Evolutionary conservation across 768 basidiomycete species (phyloP).

Genomic region (Russula earlei): DNA sequence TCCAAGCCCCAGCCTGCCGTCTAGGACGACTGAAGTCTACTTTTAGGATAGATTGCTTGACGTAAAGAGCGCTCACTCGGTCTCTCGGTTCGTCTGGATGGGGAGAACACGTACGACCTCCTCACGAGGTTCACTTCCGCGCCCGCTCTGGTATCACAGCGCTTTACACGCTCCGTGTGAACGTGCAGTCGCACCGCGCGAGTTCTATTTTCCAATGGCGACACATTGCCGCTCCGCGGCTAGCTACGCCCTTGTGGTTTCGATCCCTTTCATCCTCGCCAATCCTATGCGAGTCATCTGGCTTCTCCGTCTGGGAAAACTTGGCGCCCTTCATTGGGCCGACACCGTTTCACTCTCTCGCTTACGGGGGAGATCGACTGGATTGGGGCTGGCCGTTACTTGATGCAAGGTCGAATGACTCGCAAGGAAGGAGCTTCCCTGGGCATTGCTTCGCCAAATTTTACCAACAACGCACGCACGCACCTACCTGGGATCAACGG

Average conservation of each 20-base stretch:
- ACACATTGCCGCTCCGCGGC: not conserved
- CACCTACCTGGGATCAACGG: conserved; percentile 7
- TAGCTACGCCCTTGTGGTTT: not conserved
- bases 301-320: not conserved
- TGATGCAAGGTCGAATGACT: not conserved
- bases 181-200: not conserved
- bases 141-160: not conserved
- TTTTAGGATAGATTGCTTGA: conserved; percentile 2
- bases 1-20: not conserved
- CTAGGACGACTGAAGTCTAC: not conserved
- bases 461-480: conserved; percentile 2
- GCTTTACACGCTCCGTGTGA: not conserved
- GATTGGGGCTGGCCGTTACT: not conserved
- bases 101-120: not conserved
- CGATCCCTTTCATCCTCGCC: not conserved
- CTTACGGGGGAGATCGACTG: not conserved
- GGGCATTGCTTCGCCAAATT: conserved; percentile 9
- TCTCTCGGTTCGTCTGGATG: not conserved
- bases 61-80: conserved; percentile 10
- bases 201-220: not conserved
- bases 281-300: not conserved
- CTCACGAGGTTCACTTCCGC: not conserved
- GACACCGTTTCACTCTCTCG: not conserved
- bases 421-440: not conserved
- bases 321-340: not conserved